Evolutionary conservation across 129 eudicot species (phyloP).

Genomic region (carrot (Daucus carota)): DNA sequence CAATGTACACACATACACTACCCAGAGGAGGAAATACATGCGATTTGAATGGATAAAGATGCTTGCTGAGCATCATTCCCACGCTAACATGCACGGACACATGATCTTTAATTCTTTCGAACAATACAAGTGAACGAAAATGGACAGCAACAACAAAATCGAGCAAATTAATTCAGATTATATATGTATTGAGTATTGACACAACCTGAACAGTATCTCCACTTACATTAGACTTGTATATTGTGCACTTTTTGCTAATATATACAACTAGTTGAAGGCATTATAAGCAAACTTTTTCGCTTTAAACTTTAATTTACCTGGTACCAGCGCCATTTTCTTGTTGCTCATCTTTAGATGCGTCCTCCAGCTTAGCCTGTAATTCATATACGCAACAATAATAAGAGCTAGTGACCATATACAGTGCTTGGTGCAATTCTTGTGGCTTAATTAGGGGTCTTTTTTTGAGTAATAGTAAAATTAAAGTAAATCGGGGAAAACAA

Average conservation of each 20-base stretch:
- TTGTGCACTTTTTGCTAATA: slow-evolving; percentile 15
- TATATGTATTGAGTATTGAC: too few relatives aligned
- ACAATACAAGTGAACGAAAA: slow-evolving; percentile 7
- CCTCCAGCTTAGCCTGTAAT: neutral
- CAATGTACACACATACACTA: neutral
- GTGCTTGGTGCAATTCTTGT: neutral
- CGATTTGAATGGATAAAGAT: slow-evolving; percentile 27
- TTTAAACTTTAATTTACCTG: slow-evolving; percentile 33
- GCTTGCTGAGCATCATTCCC: slow-evolving; percentile 60
- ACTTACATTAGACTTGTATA: slow-evolving; percentile 19
- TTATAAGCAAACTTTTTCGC: neutral
- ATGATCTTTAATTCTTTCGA: neutral
- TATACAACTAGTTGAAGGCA: slow-evolving; percentile 12
- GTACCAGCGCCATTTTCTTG: slow-evolving; percentile 17
- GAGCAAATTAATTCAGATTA: slow-evolving; percentile 23
- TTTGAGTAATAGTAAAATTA: too few relatives aligned
- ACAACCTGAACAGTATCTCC: slow-evolving; percentile 40
- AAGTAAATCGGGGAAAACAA: neutral
- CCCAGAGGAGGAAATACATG: slow-evolving; percentile 14
- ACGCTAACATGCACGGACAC: slow-evolving; percentile 62
- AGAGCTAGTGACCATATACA: too few relatives aligned
- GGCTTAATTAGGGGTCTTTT: neutral
- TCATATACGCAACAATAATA: too few relatives aligned
- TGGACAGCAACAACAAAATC: slow-evolving; percentile 8
- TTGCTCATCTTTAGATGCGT: neutral